Conservation (phyloP, 768 basidiomycete genomes). For the Peribolospora kevripleyi region DNA sequence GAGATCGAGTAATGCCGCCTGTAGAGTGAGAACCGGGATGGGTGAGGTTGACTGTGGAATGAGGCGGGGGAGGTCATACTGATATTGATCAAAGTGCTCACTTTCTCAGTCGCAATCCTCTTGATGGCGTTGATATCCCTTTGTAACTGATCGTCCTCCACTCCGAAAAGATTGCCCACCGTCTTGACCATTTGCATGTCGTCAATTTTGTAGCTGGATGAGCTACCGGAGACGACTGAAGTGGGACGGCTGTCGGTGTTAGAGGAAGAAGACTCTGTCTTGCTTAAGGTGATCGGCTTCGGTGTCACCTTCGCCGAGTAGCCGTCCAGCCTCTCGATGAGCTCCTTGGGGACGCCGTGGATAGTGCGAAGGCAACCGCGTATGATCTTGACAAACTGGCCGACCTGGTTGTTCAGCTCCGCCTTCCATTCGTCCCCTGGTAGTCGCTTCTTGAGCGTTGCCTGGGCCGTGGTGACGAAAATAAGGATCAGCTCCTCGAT, state of each 20-base stretch:
- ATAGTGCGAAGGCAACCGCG: conserved; percentile 37
- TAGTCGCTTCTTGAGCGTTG: conserved; percentile 60
- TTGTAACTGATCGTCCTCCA: conserved; percentile 41
- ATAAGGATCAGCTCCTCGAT: conserved; percentile 91
- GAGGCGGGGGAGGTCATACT: too few species aligned
- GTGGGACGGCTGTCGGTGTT: conserved; percentile 32
- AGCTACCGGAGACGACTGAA: conserved; percentile 18
- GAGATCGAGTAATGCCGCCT: conserved; percentile 10
- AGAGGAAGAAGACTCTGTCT: conserved; percentile 33
- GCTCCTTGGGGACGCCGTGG: conserved; percentile 29
- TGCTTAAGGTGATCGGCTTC: conserved; percentile 1
- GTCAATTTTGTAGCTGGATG: conserved; percentile 25
- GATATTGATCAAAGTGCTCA: conserved; percentile 8
- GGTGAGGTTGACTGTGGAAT: too few species aligned
- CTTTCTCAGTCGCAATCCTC: conserved; percentile 51
- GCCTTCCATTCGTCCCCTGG: conserved; percentile 66
- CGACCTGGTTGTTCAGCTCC: conserved; percentile 78
- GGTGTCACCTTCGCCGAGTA: conserved; percentile 38
- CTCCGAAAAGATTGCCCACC: conserved; percentile 48
- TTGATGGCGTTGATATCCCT: conserved; percentile 44
- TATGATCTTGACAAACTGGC: conserved; percentile 61
- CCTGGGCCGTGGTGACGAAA: conserved; percentile 77
- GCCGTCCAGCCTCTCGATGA: conserved; percentile 53
- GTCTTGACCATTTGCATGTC: conserved; percentile 58
- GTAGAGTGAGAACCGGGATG: conserved; percentile 4